Evolutionary conservation across 805 yeast species (phyloP), one percentile per base, ranked within the genome.

Genomic region (Candida stauntonica): DNA sequence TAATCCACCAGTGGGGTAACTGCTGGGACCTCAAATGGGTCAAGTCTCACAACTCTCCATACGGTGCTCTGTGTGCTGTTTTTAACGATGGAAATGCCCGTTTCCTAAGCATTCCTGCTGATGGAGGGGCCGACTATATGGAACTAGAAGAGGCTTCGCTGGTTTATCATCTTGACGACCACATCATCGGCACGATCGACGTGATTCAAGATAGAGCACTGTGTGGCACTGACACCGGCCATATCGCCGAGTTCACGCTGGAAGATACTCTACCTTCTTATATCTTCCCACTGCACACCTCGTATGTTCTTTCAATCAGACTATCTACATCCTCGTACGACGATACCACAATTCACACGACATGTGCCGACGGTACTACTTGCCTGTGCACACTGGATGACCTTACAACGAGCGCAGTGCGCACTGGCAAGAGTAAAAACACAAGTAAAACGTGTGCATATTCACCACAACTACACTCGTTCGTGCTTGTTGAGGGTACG

Each of bases 181-280:
- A 55, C 24, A 30, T 50, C 29, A 70, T 80, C 5, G 68, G 78
- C 1, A 57, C 73, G 26, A 71, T 64, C 45, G 79, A 72, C 45
- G 73, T 73, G 59, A 29, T 75, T 5, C 23, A 64, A 5, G 60
- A 63, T 3, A 62, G 53, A 11, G 54, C 83, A 2, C 54, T 80
- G 2, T 74, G 77, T 21, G 91, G 89, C 0, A 69, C 75, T 5
- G 56, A 66, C 3, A 71, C 74, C 37, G 93, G 93, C 0, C 63
- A 62, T 21, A 58, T 83, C 8, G 79, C 77, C 0, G 87, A 81
- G 50, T 79, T 69, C 41, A 27, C 48, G 3, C 58, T 58, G 7
- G 42, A 47, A 1, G 44, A 49, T 3, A 23, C 32, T 2, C 16
- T 38, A 1, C 77, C 77, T 1, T 61, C 69, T 1, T 67, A 45